These are phyloP conservation scores for Calonectria pteridis DNA, from an alignment of 2,329 filamentous ascomycete genomes.

Conservation along the genomic window DNA sequence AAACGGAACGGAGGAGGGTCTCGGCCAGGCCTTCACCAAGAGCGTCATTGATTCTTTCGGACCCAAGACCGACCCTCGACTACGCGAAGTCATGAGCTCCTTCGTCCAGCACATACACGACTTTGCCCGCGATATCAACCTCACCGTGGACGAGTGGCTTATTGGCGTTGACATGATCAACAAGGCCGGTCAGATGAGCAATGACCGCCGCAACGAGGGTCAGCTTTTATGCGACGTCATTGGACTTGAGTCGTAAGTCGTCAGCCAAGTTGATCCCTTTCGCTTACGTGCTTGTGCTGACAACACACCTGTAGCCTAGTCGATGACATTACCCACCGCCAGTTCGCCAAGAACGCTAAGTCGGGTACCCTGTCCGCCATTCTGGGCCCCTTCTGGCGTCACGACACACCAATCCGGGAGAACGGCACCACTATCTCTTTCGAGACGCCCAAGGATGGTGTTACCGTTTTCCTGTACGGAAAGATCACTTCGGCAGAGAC, in stretches of 20 bases:
- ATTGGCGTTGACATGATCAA: slow-evolving; percentile 71
- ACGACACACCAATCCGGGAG: slow-evolving; percentile 76
- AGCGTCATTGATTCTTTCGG: slow-evolving; percentile 81
- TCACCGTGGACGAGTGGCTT: slow-evolving; percentile 86
- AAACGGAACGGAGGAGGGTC: slow-evolving; percentile 44
- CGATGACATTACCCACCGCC: slow-evolving; percentile 83
- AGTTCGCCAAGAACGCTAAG: slow-evolving; percentile 57
- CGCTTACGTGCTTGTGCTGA: background rate
- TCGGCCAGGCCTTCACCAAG: slow-evolving; percentile 73
- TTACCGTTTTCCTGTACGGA: slow-evolving; percentile 76
- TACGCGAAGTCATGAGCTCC: slow-evolving; percentile 75
- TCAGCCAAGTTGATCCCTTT: background rate
- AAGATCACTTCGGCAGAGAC: slow-evolving; percentile 67
- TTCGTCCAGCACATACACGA: slow-evolving; percentile 83
- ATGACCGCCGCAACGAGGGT: slow-evolving; percentile 78
- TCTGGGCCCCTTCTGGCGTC: slow-evolving; percentile 86
- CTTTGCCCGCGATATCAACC: slow-evolving; percentile 82
- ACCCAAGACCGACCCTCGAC: slow-evolving; percentile 75
- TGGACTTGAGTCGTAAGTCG: slow-evolving; percentile 74
- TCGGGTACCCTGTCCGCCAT: slow-evolving; percentile 80
- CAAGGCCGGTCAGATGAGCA: slow-evolving; percentile 76
- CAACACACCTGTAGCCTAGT: slow-evolving; percentile 67
- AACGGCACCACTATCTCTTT: slow-evolving; percentile 77
- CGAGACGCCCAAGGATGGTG: slow-evolving; percentile 59
- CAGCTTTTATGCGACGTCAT: slow-evolving; percentile 80